phyloP scores from a whole-genome alignment of 345 rosid genomes.

The Boechera divaricarpa region DNA sequence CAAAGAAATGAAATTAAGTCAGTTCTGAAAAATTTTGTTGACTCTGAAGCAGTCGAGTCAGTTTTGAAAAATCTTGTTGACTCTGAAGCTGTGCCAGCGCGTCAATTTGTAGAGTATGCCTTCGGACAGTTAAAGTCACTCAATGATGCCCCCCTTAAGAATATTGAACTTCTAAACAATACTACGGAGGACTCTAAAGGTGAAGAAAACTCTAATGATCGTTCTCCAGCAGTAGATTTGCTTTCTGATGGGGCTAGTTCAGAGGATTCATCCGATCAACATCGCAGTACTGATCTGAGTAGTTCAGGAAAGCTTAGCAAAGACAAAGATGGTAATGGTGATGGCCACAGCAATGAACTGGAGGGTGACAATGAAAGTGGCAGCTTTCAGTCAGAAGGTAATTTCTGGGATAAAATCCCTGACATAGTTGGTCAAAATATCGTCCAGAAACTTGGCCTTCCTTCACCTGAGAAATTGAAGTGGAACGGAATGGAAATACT shows the following conservation, averaged over 20 bases:
- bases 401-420: constrained; percentile 74
- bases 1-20: constrained; percentile 71
- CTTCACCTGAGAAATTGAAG: constrained; percentile 66
- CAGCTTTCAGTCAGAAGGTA: constrained; percentile 50
- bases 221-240: constrained; percentile 34
- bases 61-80: constrained; percentile 61
- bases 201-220: constrained; percentile 33
- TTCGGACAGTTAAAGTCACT: constrained; percentile 86
- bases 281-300: constrained; percentile 32
- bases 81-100: constrained; percentile 74
- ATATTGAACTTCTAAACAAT: constrained; percentile 44
- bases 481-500: constrained; percentile 80
- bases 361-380: constrained; percentile 45
- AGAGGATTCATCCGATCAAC: constrained; percentile 42
- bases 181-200: constrained; percentile 44
- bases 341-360: constrained; percentile 38
- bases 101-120: constrained; percentile 87
- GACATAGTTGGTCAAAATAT: constrained; percentile 65
- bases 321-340: constrained; percentile 42
- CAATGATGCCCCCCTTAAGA: constrained; percentile 56
- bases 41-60: constrained; percentile 72
- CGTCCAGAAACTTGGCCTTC: constrained; percentile 71
- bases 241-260: constrained; percentile 45
- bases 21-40: constrained; percentile 56
- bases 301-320: constrained; percentile 32